phyloP scores from a whole-genome alignment of 2,329 filamentous ascomycete genomes.

The Nectriaceae sp. region DNA sequence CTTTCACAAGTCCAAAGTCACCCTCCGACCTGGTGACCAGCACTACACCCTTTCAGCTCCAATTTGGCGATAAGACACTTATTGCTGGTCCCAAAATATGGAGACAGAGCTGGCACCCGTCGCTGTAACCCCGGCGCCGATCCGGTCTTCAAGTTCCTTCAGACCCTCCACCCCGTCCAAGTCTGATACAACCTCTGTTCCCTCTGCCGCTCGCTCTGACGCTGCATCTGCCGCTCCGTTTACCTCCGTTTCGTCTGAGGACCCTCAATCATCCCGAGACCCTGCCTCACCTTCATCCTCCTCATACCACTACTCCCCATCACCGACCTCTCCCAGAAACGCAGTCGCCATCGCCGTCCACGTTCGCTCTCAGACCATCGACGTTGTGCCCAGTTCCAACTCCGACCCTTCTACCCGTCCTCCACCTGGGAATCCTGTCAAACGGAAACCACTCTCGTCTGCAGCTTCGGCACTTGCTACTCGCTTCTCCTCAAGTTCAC shows the following conservation, averaged over 20 bases:
- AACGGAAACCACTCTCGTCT: slow-evolving; percentile 62
- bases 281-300: background rate
- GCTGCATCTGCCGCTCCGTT: background rate
- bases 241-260: background rate
- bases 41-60: slow-evolving; percentile 4
- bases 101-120: slow-evolving; percentile 24
- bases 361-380: slow-evolving; percentile 27
- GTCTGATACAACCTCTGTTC: slow-evolving; percentile 10
- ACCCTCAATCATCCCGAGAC: background rate
- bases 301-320: slow-evolving; percentile 9
- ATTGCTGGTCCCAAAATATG: slow-evolving; percentile 22
- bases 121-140: slow-evolving; percentile 22
- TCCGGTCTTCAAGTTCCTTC: slow-evolving; percentile 21
- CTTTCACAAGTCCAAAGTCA: slow-evolving; percentile 2
- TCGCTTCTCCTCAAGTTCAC: slow-evolving; percentile 26
- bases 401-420: slow-evolving; percentile 19
- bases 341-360: slow-evolving; percentile 16
- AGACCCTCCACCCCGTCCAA: slow-evolving; percentile 10
- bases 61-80: slow-evolving; percentile 22
- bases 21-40: background rate
- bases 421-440: slow-evolving; percentile 43
- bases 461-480: slow-evolving; percentile 36
- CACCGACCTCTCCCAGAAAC: slow-evolving; percentile 16
- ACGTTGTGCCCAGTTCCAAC: slow-evolving; percentile 19
- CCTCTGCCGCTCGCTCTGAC: slow-evolving; percentile 16